Percentiles rank a stretch among this genome's conserved stretches.
Conservation (phyloP, 345 rosid genomes). For the Bretschneidera sinensis region DNA sequence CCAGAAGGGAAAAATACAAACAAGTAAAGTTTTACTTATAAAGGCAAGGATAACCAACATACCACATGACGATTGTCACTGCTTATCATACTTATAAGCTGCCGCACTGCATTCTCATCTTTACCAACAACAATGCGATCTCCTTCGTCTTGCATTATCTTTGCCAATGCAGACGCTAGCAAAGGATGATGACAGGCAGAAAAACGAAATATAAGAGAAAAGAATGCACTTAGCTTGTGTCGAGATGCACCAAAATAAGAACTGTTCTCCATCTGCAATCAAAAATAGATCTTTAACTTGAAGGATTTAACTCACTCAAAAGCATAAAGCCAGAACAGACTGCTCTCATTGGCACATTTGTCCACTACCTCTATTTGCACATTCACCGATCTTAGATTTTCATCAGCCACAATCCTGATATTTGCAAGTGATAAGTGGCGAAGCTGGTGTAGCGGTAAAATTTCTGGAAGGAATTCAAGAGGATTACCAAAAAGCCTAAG, state of each 20-base stretch:
- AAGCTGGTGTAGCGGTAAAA: constrained; percentile 82
- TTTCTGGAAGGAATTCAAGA: constrained; percentile 96
- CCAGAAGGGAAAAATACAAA: constrained; percentile 11
- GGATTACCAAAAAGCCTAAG: constrained; percentile 95
- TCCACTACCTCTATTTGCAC: constrained; percentile 82
- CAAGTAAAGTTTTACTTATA: constrained; percentile 2
- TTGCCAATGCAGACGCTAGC: constrained; percentile 92
- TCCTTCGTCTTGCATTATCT: constrained; percentile 95
- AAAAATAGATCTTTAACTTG: constrained; percentile 16
- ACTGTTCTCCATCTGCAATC: constrained; percentile 76
- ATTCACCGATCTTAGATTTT: constrained; percentile 77
- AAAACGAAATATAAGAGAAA: constrained; percentile 94
- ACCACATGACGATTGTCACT: constrained; percentile 94
- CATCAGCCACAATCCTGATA: constrained; percentile 88
- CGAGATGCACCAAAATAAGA: constrained; percentile 93
- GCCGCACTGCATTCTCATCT: constrained; percentile 99
- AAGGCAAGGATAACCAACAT: constrained; percentile 28
- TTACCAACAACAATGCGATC: constrained; percentile 83
- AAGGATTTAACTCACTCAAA: constrained; percentile 11
- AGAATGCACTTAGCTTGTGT: constrained; percentile 96
- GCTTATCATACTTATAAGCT: constrained; percentile 98
- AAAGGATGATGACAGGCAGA: constrained; percentile 99
- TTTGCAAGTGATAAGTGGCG: constrained; percentile 91
- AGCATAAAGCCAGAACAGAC: constrained; percentile 7
- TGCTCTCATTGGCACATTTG: not conserved